Evolutionary conservation across 1,284 basidiomycete species (phyloP), one percentile per base, ranked within the genome.

Genomic region (Pseudozyma sp.): DNA sequence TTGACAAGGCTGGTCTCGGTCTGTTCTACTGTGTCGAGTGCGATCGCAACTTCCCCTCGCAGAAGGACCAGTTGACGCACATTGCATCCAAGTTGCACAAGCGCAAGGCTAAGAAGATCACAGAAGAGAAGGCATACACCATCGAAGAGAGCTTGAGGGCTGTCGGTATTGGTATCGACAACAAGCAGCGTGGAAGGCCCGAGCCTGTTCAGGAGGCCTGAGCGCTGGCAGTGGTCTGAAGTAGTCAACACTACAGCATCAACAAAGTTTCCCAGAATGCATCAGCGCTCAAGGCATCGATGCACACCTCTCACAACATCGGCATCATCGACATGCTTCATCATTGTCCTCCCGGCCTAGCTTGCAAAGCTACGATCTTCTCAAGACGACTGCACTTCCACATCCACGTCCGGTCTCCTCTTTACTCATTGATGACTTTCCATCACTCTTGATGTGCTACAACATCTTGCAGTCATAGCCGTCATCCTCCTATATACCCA

Each of bases 1-100:
- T 81, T 14, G 82, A 84, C 55, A 80, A 80, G 65, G 76, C 83
- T n/a, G 83, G 83, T 59, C 76, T 85, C 51, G 83, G 83, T 40
- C 78, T 81, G 25, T 84, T 83, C 65, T 84, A 85, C 72, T 85
- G 83, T 55, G 76, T 84, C 38, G 77, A 81, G 45, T 85, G 83
- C 69, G 83, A 85, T 50, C 78, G 83, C 13, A 70, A 84, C 66
- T 84, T 85, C 31, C 80, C 82, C 43, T 70, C 66, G 40, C 65
- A 72, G 31, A 78, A 78, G 62, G 79, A 83, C 34, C 79, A 80
- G 59, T 74, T 77, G 19, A 76, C 72, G 21, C 83, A 85, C 63
- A 61, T 76, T 35, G 59, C 65, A 8, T 79, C 78, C 59, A 85
- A 85, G 64, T 68, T 76, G 50, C 83, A 85, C 66, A 85, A 85